These are phyloP conservation scores for Camelina neglecta DNA, from an alignment of 345 rosid genomes.

Conservation along the genomic window DNA sequence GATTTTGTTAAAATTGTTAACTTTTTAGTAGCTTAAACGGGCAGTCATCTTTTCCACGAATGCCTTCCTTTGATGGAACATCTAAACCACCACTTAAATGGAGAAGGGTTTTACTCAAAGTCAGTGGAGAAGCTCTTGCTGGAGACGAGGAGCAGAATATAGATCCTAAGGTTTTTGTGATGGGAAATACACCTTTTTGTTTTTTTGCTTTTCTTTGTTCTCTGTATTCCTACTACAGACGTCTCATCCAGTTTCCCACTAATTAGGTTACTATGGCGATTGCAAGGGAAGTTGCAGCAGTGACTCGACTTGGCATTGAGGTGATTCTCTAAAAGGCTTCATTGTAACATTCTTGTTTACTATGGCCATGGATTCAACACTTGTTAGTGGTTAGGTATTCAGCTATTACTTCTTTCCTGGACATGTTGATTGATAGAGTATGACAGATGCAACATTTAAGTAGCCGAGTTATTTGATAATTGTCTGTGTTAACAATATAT, in stretches of 20 bases:
- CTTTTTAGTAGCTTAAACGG: conserved; percentile 49
- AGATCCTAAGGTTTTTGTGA: conserved; percentile 77
- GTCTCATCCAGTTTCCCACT: conserved; percentile 31
- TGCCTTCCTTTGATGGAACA: conserved; percentile 57
- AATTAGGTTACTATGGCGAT: conserved; percentile 88
- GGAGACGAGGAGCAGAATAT: conserved; percentile 82
- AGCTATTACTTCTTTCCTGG: not conserved
- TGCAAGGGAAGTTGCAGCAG: conserved; percentile 95
- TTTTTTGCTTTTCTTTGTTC: conserved; percentile 9
- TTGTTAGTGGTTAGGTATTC: not conserved
- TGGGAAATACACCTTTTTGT: no score
- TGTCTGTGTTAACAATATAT: not conserved
- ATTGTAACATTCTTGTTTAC: no score
- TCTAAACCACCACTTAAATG: conserved; percentile 69
- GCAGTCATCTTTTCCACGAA: conserved; percentile 57
- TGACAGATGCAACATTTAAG: not conserved
- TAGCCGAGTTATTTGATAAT: not conserved
- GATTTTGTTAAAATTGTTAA: not conserved
- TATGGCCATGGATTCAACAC: no score
- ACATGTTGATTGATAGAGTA: conserved; percentile 15
- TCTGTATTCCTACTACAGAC: not conserved
- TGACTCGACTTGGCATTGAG: conserved; percentile 90
- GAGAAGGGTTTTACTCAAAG: conserved; percentile 96
- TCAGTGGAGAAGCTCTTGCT: conserved; percentile 97
- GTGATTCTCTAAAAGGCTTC: conserved; percentile 36